Base-by-base conservation (phyloP, 306 rosid species). In the Gynostemma pentaphyllum region DNA sequence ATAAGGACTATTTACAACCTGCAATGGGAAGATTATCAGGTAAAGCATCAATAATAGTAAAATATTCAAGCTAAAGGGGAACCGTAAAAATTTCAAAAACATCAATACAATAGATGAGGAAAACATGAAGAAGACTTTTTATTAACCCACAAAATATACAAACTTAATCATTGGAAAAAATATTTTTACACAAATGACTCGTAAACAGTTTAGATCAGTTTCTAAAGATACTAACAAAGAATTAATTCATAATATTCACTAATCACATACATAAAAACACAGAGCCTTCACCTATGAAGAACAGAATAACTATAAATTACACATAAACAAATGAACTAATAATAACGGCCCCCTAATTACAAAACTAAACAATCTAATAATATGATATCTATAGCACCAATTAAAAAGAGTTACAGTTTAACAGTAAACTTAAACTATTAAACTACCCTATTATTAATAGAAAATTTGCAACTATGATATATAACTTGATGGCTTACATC, bases 1-100 rank as follows among this genome's bases (percentile, higher is more conserved):
- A 23, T 48, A 51, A 65, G 62, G 69, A 67, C 19, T 42, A 45
- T 59, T 64, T 64, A 63, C 70, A 4, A 27, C 76, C 97, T 87
- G 83, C 69, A 74, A 44, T 67, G 44, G 32, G 56, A 69, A 8
- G 67, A 64, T 26, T 40, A 47, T 68, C 62, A 44, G 46, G 56
- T 41, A 8, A 28, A 44, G 56, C 52, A 32, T 27, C 29, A 21
- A 22, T 11, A 60, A 12, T 13, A 45, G 10, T n/a, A 1, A 6
- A 32, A 13, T 5, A n/a, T 30, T 5, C 0, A 30, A 56, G 21
- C 1, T 13, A 36, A 36, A 21, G 29, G 29, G 21, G 64, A 36
- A 57, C 32, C 45, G 19, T 19, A 57, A 14, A 22, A 21, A 16
- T 53, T 16, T 36, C 46, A 19, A 34, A n/a, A 57, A 5, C 37